Evolutionary conservation across 345 rosid genomes (phyloP), one percentile per base, ranked within the genome.

Genomic region (Hibiscus trionum): DNA sequence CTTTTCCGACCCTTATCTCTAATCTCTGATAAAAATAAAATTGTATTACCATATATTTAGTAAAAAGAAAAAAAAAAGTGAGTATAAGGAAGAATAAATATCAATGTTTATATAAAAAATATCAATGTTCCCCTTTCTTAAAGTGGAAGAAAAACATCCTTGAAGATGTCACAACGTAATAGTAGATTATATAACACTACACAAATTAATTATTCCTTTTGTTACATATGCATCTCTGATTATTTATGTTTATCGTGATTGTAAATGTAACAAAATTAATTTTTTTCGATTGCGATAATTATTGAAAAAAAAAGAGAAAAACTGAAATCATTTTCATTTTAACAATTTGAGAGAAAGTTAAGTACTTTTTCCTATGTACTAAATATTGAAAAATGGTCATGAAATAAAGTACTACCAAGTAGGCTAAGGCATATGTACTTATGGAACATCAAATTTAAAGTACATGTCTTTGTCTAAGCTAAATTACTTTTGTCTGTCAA

Each of bases 21-120:
- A 33, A 74, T 82, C 76, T 69, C 5, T 21, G 47, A 77, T 75
- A 76, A 77, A n/a, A 76, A 82, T 73, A 82, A 33, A 77, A 70
- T 75, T 80, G 76, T 39, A 63, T 58, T 75, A 78, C 76, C 63
- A 61, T 61, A 76, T 86, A 83, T 83, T 86, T 86, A 72, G 24
- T 46, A 53, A 72, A 83, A 21, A 82, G 17, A 29, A 80, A 29
- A 29, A 77, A 75, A 17, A 83, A 77, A 80, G 78, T 14, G 85
- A 83, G 90, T 90, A 88, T 88, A 87, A 84, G 76, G 78, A 83
- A 84, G 84, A 80, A 84, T 84, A 82, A 76, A 75, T 74, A 57
- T 78, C 71, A 60, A 42, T 81, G 80, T 81, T 35, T 31, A 31
- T 31, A 31, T 26, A 26, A 26, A 26, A 26, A 26, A 26, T 26